phyloP scores from a whole-genome alignment of 371 early-diverging fungal genomes.

The Mucor saturninus region DNA sequence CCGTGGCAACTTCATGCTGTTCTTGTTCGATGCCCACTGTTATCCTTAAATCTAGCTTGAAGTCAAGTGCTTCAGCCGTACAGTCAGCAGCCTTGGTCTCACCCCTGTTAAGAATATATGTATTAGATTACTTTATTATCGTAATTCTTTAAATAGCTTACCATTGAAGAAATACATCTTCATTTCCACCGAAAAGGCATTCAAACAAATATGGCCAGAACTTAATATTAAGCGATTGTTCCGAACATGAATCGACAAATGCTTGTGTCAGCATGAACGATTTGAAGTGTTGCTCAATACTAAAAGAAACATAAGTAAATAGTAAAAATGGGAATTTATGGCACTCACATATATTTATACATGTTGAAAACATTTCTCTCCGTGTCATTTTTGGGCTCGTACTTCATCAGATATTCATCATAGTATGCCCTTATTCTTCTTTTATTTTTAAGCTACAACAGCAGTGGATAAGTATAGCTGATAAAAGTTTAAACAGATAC shows the following conservation, averaged over 20 bases:
- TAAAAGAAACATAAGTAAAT: neutral
- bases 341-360: too few species aligned
- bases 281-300: neutral
- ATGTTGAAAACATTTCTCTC: too few species aligned
- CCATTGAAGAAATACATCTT: constrained; percentile 7
- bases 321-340: too few species aligned
- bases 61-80: neutral
- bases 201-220: constrained; percentile 6
- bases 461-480: too few species aligned
- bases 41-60: constrained; percentile 7
- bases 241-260: constrained; percentile 6
- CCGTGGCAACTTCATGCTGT: neutral
- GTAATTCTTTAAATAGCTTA: neutral
- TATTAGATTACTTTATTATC: neutral
- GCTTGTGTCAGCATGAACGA: neutral
- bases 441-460: too few species aligned
- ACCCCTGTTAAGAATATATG: constrained; percentile 5
- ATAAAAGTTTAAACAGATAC: too few species aligned
- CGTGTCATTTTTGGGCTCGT: too few species aligned
- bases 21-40: neutral
- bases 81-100: neutral
- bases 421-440: too few species aligned
- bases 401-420: too few species aligned
- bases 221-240: constrained; percentile 5
- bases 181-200: neutral